Conservation (phyloP, 2,329 filamentous ascomycete species). For the Mycosphaerella arachidis region DNA sequence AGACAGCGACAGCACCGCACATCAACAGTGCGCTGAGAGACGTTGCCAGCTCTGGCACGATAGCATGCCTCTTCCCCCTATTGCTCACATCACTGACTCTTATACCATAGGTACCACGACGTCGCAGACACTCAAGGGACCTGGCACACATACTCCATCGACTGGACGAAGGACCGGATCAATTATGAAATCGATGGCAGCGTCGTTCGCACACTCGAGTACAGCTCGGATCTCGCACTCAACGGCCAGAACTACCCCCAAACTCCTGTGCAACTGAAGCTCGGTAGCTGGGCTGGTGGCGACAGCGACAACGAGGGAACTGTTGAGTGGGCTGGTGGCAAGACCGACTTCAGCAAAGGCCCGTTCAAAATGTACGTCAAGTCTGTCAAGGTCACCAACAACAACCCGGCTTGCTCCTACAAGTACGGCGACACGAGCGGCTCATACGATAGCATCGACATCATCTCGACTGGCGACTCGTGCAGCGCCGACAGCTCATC, state of each 20-base stretch:
- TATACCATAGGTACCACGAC: constrained; percentile 46
- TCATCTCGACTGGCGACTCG: constrained; percentile 31
- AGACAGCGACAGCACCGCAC: too few relatives aligned
- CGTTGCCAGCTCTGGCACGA: too few relatives aligned
- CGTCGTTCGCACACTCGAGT: constrained; percentile 63
- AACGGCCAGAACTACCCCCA: constrained; percentile 70
- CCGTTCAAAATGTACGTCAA: constrained; percentile 52
- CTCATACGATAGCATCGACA: constrained; percentile 46
- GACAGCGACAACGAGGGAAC: constrained; percentile 52
- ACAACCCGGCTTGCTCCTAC: constrained; percentile 49
- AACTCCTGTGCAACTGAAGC: constrained; percentile 66
- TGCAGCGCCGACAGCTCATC: constrained; percentile 30
- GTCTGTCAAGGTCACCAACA: constrained; percentile 49
- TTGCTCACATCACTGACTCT: too few relatives aligned
- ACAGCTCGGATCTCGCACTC: constrained; percentile 55
- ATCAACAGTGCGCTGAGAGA: too few relatives aligned
- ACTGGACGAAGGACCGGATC: constrained; percentile 64
- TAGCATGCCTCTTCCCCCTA: too few relatives aligned
- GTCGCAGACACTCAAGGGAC: constrained; percentile 55
- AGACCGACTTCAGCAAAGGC: constrained; percentile 43
- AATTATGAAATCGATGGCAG: constrained; percentile 67
- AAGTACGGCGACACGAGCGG: constrained; percentile 48
- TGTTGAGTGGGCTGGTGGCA: constrained; percentile 63
- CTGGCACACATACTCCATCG: constrained; percentile 66
- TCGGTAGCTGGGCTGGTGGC: constrained; percentile 43